A percentile compares a stretch with the other conserved stretches of the same genome.
These are phyloP conservation scores for Fraxinus platypoda DNA, from an alignment of 305 asterid species.

Conservation along the genomic window DNA sequence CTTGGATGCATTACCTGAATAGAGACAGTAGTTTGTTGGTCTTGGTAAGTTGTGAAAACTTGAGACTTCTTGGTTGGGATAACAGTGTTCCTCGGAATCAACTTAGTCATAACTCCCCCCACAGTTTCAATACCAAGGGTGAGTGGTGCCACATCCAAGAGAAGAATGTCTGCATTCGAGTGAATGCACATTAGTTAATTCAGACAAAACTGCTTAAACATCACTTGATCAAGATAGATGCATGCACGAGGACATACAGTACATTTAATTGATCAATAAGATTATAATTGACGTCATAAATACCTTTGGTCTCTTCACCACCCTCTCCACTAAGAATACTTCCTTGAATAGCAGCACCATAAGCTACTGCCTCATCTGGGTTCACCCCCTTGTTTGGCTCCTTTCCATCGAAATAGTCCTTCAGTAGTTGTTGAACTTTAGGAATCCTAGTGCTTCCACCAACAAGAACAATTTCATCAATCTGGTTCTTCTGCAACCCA, in stretches of 20 bases:
- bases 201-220: neutral
- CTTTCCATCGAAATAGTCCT: constrained; percentile 49
- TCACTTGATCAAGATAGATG: neutral
- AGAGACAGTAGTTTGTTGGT: neutral
- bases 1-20: constrained; percentile 23
- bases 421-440: constrained; percentile 47
- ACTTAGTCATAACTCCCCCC: constrained; percentile 21
- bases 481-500: constrained; percentile 20
- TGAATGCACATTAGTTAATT: neutral
- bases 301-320: constrained; percentile 58
- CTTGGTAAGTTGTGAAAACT: constrained; percentile 48
- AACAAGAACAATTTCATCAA: constrained; percentile 48
- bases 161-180: constrained; percentile 39
- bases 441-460: constrained; percentile 62
- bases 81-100: constrained; percentile 39
- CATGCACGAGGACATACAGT: neutral
- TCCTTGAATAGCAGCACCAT: constrained; percentile 58
- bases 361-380: constrained; percentile 58
- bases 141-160: constrained; percentile 57
- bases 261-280: neutral
- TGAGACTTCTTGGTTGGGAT: constrained; percentile 58
- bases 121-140: constrained; percentile 29
- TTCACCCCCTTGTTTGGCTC: constrained; percentile 55
- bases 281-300: neutral
- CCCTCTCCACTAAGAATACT: constrained; percentile 53